phyloP scores from a whole-genome alignment of 257 asterid genomes.

The Ligustrum vulgare region DNA sequence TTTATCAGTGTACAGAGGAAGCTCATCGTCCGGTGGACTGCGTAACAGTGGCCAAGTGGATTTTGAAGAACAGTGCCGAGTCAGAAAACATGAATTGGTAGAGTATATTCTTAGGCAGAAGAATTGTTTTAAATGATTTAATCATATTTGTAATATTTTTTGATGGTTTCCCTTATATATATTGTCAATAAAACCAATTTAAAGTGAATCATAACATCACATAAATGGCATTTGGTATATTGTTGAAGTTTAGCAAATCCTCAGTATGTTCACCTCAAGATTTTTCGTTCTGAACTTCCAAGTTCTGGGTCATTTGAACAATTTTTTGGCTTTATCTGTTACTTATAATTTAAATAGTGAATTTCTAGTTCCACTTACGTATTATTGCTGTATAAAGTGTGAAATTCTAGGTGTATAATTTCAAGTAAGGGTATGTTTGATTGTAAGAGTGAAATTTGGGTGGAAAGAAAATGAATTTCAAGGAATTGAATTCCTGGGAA shows the following conservation, averaged over 20 bases:
- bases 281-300: not conserved
- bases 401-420: not conserved
- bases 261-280: not conserved
- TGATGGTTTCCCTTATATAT: conserved; percentile 6
- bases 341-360: conserved; percentile 8
- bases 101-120: conserved; percentile 7
- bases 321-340: not conserved
- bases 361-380: not conserved
- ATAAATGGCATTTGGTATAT: not conserved
- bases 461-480: too few relatives aligned
- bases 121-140: not conserved
- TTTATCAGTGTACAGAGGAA: conserved; percentile 89
- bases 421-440: not conserved
- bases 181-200: not conserved
- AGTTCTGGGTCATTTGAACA: not conserved
- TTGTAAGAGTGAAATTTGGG: too few relatives aligned
- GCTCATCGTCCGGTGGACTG: conserved; percentile 99
- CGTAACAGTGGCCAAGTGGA: conserved; percentile 89
- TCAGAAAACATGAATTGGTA: conserved; percentile 99
- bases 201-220: not conserved
- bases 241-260: not conserved
- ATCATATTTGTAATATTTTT: not conserved
- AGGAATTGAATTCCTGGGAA: too few relatives aligned
- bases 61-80: conserved; percentile 95
- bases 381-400: not conserved